These are phyloP conservation scores for Tulasnella sp. DNA, from an alignment of 768 basidiomycete species.

Conservation along the genomic window DNA sequence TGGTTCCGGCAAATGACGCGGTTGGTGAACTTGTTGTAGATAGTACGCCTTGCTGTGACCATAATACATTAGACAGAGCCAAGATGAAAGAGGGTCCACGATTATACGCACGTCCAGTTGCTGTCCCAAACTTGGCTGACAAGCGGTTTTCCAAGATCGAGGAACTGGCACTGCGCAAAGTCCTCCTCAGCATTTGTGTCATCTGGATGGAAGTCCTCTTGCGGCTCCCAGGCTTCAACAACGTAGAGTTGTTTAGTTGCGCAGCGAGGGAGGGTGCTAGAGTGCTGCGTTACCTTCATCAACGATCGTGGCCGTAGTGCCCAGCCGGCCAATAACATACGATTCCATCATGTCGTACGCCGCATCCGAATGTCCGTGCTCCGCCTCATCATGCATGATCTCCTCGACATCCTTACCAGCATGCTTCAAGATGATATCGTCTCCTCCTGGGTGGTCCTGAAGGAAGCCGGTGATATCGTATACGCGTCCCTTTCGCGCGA, in stretches of 20 bases:
- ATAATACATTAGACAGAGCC: not conserved
- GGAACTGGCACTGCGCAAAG: constrained; percentile 79
- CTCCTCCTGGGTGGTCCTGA: constrained; percentile 86
- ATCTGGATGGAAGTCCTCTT: constrained; percentile 85
- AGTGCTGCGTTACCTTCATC: constrained; percentile 52
- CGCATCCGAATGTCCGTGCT: constrained; percentile 82
- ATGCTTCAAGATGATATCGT: constrained; percentile 73
- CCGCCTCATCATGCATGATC: constrained; percentile 66
- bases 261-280: constrained; percentile 10
- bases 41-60: constrained; percentile 85
- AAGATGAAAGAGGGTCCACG: not conserved
- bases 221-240: constrained; percentile 69
- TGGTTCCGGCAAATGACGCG: constrained; percentile 70
- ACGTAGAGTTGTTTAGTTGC: not conserved
- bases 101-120: constrained; percentile 58
- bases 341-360: constrained; percentile 90
- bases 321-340: constrained; percentile 74
- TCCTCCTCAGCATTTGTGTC: constrained; percentile 73
- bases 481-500: constrained; percentile 68
- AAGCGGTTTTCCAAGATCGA: constrained; percentile 80
- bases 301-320: constrained; percentile 60
- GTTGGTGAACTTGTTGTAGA: constrained; percentile 92
- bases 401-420: constrained; percentile 75
- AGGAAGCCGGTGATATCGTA: constrained; percentile 84
- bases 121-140: constrained; percentile 75